Conservation (phyloP, 352 stramenopile genomes). For the Thalassiosira gravida region DNA sequence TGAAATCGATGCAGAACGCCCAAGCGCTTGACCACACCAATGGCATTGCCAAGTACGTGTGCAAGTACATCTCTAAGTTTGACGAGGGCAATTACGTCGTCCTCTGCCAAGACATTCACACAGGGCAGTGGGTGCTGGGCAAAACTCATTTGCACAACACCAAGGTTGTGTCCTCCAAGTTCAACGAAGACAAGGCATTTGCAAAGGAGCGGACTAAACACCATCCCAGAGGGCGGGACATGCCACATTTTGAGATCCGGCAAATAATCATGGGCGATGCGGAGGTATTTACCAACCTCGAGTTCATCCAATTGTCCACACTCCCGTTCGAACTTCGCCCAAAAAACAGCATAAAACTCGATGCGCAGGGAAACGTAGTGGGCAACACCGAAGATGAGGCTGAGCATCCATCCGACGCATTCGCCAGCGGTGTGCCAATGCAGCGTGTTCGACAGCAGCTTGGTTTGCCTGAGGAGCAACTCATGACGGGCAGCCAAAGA, state of each 20-base stretch:
- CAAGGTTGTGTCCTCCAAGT: conserved; percentile 32
- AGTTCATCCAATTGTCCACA: conserved; percentile 20
- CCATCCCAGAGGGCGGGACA: conserved; percentile 8
- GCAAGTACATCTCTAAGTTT: conserved; percentile 48
- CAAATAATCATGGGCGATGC: conserved; percentile 17
- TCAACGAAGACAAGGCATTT: conserved; percentile 31
- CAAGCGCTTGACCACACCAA: conserved; percentile 24
- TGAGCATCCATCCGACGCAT: not conserved
- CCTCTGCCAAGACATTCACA: conserved; percentile 8
- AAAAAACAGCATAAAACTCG: conserved; percentile 18
- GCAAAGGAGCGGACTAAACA: conserved; percentile 15
- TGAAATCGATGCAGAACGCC: conserved; percentile 33
- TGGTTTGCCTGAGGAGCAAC: conserved; percentile 7
- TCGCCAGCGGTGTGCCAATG: not conserved
- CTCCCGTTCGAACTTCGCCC: conserved; percentile 17
- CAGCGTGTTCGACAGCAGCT: not conserved
- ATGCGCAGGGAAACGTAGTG: conserved; percentile 3
- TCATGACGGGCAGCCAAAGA: conserved; percentile 6
- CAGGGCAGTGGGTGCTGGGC: not conserved
- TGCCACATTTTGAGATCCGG: conserved; percentile 22
- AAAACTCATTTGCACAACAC: conserved; percentile 40
- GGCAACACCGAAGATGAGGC: not conserved
- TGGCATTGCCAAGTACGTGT: conserved; percentile 40
- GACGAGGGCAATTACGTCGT: conserved; percentile 25
- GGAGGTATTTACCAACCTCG: conserved; percentile 44